Evolutionary conservation across 352 stramenopile genomes (phyloP).

Genomic region (Globisporangium middletonii): DNA sequence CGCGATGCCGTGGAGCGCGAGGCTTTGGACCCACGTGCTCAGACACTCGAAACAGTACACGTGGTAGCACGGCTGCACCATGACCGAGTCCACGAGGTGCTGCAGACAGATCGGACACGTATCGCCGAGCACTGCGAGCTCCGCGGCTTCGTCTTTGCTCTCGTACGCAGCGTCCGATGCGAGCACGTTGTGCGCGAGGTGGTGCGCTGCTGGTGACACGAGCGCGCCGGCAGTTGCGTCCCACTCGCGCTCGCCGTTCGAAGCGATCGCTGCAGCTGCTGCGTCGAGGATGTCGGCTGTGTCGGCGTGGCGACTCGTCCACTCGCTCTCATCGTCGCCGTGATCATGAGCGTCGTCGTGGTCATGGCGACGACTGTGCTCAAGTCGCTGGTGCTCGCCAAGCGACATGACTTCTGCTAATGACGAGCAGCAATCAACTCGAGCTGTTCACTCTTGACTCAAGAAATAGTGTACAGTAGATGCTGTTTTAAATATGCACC

Average conservation of each 20-base stretch:
- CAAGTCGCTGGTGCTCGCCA: slow-evolving; percentile 16
- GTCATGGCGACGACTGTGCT: neutral
- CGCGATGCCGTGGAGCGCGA: slow-evolving; percentile 48
- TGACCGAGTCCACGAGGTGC: slow-evolving; percentile 42
- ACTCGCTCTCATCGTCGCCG: slow-evolving; percentile 43
- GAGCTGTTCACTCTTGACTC: too few species aligned
- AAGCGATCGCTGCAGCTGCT: neutral
- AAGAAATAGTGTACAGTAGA: too few species aligned
- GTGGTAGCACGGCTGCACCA: slow-evolving; percentile 58
- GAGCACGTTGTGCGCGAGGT: slow-evolving; percentile 7
- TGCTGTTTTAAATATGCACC: too few species aligned
- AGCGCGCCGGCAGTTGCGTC: slow-evolving; percentile 17
- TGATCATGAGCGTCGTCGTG: slow-evolving; percentile 4
- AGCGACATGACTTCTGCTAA: slow-evolving; percentile 26
- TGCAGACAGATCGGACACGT: slow-evolving; percentile 69
- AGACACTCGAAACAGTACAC: slow-evolving; percentile 73
- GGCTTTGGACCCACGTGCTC: slow-evolving; percentile 48
- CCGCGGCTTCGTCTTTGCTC: slow-evolving; percentile 17
- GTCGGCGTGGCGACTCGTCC: slow-evolving; percentile 25
- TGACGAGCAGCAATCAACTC: too few species aligned
- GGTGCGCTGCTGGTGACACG: slow-evolving; percentile 13
- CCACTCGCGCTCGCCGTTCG: slow-evolving; percentile 9
- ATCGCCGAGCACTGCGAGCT: slow-evolving; percentile 61
- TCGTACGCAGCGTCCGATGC: slow-evolving; percentile 7
- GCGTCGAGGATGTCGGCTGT: slow-evolving; percentile 4